Evolutionary conservation across 108 stramenopile species (phyloP).

Genomic region (Thalassiosira profunda): DNA sequence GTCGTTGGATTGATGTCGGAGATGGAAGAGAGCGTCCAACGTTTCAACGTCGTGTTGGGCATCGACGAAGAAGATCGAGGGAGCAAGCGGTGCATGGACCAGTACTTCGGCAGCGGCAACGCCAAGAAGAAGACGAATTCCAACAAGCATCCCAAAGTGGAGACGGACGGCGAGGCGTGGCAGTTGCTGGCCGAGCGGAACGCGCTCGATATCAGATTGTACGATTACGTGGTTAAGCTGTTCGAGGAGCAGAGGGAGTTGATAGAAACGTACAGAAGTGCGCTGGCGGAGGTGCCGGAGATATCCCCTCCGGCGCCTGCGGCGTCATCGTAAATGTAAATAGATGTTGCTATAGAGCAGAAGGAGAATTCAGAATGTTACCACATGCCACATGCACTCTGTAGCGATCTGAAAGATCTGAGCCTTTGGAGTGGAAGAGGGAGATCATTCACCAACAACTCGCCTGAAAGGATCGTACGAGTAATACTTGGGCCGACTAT

Average conservation of each 20-base stretch:
- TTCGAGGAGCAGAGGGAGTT: constrained; percentile 44
- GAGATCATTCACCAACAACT: no score
- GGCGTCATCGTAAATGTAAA: no score
- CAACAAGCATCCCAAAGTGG: constrained; percentile 23
- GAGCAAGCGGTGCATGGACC: constrained; percentile 18
- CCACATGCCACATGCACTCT: no score
- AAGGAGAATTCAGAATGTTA: no score
- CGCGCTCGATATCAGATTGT: constrained; percentile 41
- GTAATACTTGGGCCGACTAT: constrained; percentile 87
- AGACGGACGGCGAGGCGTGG: constrained; percentile 26
- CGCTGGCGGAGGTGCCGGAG: no score
- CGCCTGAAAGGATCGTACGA: constrained; percentile 63
- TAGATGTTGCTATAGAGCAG: no score
- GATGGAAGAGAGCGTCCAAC: constrained; percentile 44
- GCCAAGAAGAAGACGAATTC: constrained; percentile 19
- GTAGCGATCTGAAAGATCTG: no score
- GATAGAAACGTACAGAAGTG: constrained; percentile 34
- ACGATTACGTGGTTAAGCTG: constrained; percentile 32
- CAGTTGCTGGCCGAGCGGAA: constrained; percentile 31
- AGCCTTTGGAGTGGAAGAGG: no score
- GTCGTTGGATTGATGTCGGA: constrained; percentile 53
- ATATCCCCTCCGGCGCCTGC: no score
- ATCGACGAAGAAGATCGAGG: constrained; percentile 19
- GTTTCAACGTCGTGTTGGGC: constrained; percentile 43
- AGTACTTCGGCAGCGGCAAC: constrained; percentile 23